Evolutionary conservation across 768 basidiomycete species (phyloP).

Genomic region (Candolleomyces eurysporus): DNA sequence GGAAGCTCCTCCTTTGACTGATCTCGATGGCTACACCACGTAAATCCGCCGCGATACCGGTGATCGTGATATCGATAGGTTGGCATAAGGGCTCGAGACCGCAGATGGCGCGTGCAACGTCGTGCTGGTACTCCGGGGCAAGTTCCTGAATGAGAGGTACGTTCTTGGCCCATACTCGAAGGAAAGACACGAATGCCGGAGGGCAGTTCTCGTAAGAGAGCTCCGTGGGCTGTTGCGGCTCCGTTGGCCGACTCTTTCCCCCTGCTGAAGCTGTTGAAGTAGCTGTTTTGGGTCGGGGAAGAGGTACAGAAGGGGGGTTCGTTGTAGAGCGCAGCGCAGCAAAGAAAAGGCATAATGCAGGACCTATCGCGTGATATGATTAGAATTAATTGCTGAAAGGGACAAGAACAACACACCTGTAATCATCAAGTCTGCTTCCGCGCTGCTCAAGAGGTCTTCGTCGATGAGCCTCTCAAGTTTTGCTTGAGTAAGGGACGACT

Average conservation of each 20-base stretch:
- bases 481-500: conserved; percentile 74
- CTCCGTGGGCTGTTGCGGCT: conserved; percentile 41
- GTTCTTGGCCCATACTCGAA: conserved; percentile 66
- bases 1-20: conserved; percentile 79
- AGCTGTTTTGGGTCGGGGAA: conserved; percentile 56
- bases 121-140: conserved; percentile 66
- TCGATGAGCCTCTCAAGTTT: conserved; percentile 75
- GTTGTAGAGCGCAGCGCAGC: conserved; percentile 77
- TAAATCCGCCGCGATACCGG: conserved; percentile 75
- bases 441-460: conserved; percentile 69
- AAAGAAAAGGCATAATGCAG: conserved; percentile 82
- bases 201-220: conserved; percentile 73
- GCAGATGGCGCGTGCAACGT: conserved; percentile 81
- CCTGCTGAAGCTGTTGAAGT: conserved; percentile 8
- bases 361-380: conserved; percentile 41
- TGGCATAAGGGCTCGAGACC: conserved; percentile 47
- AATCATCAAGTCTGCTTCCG: conserved; percentile 84
- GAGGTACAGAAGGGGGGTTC: conserved; percentile 75
- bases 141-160: conserved; percentile 68
- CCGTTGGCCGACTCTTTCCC: background rate
- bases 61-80: conserved; percentile 40
- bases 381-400: background rate
- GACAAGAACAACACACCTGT: conserved; percentile 46
- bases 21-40: conserved; percentile 86
- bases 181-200: conserved; percentile 61